Evolutionary conservation across 2,329 filamentous ascomycete genomes (phyloP).

Genomic region (Ophiocordyceps camponoti-saundersi): DNA sequence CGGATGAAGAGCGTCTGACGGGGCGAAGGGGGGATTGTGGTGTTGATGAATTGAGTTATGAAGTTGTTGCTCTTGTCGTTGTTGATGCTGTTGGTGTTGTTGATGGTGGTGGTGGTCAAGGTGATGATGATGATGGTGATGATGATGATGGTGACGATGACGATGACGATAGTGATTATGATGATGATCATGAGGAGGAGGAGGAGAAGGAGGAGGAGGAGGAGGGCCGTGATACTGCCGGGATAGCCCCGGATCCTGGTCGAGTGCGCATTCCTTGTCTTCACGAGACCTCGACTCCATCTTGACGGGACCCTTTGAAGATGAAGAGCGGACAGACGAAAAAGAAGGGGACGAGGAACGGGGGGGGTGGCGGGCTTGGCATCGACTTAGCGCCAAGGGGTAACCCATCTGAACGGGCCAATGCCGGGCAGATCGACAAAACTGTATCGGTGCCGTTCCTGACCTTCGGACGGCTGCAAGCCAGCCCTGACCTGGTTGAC

Average conservation of each 20-base stretch:
- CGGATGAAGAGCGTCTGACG: no score
- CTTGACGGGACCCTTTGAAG: conserved; percentile 1
- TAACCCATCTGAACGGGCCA: conserved; percentile 4
- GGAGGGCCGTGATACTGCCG: background rate
- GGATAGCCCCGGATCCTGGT: background rate
- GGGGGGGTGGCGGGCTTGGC: background rate
- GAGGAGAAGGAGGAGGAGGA: background rate
- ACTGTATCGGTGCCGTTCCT: conserved; percentile 2
- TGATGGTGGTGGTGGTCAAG: background rate
- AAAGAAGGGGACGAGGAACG: conserved; percentile 4
- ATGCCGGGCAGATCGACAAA: conserved; percentile 1
- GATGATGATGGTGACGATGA: background rate
- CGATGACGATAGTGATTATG: background rate
- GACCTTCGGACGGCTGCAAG: background rate
- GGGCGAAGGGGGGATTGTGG: no score
- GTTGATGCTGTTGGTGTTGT: background rate
- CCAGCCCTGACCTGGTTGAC: conserved; percentile 1
- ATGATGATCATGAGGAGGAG: background rate
- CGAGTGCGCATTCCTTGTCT: background rate
- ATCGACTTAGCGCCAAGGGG: conserved; percentile 4
- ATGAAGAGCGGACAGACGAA: conserved; percentile 5
- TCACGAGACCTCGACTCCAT: conserved; percentile 3
- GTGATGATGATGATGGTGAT: background rate
- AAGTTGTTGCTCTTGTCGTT: background rate
- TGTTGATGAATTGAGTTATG: no score